Conservation (phyloP, 1,284 basidiomycete genomes). For the Sanghuangporus sanghuang region DNA sequence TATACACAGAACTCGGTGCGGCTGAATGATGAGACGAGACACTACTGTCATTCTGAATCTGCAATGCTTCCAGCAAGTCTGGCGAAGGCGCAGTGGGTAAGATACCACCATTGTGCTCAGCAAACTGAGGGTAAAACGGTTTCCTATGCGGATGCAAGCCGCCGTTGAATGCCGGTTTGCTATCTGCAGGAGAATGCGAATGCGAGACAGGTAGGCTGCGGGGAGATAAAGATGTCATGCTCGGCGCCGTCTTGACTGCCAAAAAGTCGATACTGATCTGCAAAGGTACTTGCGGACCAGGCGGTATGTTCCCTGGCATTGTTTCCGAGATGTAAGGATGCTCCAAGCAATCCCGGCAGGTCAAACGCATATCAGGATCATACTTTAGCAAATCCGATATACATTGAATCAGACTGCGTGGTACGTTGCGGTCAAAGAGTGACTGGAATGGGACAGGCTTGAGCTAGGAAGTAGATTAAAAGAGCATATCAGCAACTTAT, state of each 20-base stretch:
- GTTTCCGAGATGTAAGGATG: constrained; percentile 84
- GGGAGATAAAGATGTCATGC: constrained; percentile 45
- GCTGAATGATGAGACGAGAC: constrained; percentile 21
- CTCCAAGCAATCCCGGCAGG: constrained; percentile 80
- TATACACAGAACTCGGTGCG: constrained; percentile 27
- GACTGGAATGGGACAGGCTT: constrained; percentile 72
- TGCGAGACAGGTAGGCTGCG: constrained; percentile 57
- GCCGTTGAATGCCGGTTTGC: constrained; percentile 34
- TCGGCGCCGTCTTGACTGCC: constrained; percentile 24
- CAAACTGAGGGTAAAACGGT: constrained; percentile 43
- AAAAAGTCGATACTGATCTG: constrained; percentile 29
- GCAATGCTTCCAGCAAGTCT: constrained; percentile 11
- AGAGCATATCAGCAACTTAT: constrained; percentile 7
- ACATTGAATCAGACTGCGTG: constrained; percentile 82
- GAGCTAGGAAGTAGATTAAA: constrained; percentile 40
- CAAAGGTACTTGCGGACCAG: constrained; percentile 44
- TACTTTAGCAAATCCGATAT: constrained; percentile 91
- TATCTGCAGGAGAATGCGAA: constrained; percentile 42
- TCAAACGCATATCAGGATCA: constrained; percentile 83
- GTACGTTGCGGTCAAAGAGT: constrained; percentile 78
- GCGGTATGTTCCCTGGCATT: constrained; percentile 62
- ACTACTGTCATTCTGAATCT: constrained; percentile 26
- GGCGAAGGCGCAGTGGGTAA: constrained; percentile 3
- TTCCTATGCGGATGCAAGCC: constrained; percentile 51
- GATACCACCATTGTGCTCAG: constrained; percentile 16